Conservation (phyloP, 306 rosid genomes). For the Fagus crenata region DNA sequence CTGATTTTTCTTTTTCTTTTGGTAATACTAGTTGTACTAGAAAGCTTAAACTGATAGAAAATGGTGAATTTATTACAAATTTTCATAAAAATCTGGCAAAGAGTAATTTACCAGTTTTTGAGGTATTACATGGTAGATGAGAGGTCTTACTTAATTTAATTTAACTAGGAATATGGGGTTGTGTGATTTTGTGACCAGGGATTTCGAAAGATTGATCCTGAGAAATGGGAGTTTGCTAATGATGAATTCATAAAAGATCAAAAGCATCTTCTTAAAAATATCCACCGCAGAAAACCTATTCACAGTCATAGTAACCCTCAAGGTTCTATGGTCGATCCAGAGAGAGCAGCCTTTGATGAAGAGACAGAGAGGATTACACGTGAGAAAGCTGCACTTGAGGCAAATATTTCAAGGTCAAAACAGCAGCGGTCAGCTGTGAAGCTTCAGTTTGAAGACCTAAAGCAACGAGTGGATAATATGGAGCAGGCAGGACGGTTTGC, state of each 20-base stretch:
- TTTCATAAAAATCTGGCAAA: too few relatives aligned
- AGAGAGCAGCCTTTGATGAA: constrained; percentile 83
- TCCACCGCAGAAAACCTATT: constrained; percentile 95
- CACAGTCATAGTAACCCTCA: constrained; percentile 98
- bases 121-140: not conserved
- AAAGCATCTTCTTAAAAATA: constrained; percentile 88
- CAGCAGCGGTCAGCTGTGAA: constrained; percentile 59
- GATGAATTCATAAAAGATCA: too few relatives aligned
- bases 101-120: too few relatives aligned
- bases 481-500: constrained; percentile 74
- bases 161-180: not conserved
- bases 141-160: too few relatives aligned
- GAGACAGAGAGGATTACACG: constrained; percentile 73
- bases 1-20: not conserved
- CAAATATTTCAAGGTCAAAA: constrained; percentile 52
- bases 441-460: constrained; percentile 58
- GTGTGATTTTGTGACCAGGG: constrained; percentile 57
- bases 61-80: too few relatives aligned
- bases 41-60: too few relatives aligned
- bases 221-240: too few relatives aligned
- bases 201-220: constrained; percentile 85
- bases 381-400: constrained; percentile 70
- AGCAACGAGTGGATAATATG: constrained; percentile 51
- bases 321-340: constrained; percentile 71
- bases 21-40: too few relatives aligned